Conservation (phyloP, 192 early-diverging fungal species). For the Powellomyces hirtus region DNA sequence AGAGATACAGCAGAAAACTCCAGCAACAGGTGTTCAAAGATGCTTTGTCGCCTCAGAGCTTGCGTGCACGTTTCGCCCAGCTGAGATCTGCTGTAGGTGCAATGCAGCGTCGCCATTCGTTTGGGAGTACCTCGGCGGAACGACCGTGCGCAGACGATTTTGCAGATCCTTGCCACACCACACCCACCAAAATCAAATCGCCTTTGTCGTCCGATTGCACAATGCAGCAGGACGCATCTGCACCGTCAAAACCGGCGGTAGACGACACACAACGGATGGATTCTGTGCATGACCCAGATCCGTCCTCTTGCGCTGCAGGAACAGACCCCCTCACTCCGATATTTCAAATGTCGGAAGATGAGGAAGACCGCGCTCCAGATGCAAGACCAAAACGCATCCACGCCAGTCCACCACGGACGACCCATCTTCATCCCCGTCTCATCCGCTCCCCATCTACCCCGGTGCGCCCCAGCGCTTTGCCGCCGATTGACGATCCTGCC, state of each 20-base stretch:
- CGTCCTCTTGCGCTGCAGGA: background rate
- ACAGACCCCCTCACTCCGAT: constrained; percentile 20
- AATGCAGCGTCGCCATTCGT: constrained; percentile 32
- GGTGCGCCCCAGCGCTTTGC: background rate
- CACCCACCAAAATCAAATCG: background rate
- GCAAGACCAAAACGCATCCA: background rate
- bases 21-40: constrained; percentile 89
- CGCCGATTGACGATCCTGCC: background rate
- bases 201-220: background rate
- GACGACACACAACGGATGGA: no score
- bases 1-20: constrained; percentile 61
- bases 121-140: background rate
- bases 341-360: constrained; percentile 60
- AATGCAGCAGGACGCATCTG: no score
- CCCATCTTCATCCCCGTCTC: constrained; percentile 3
- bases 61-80: constrained; percentile 72
- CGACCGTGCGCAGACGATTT: background rate
- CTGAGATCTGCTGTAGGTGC: constrained; percentile 34
- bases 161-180: background rate
- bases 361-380: constrained; percentile 31
- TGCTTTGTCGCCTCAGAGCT: constrained; percentile 81
- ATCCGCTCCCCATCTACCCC: constrained; percentile 27
- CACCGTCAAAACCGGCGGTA: no score
- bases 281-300: no score
- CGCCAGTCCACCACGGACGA: background rate